Base-by-base conservation (phyloP, 2,329 filamentous ascomycete genomes). In the Colletotrichum agaves region DNA sequence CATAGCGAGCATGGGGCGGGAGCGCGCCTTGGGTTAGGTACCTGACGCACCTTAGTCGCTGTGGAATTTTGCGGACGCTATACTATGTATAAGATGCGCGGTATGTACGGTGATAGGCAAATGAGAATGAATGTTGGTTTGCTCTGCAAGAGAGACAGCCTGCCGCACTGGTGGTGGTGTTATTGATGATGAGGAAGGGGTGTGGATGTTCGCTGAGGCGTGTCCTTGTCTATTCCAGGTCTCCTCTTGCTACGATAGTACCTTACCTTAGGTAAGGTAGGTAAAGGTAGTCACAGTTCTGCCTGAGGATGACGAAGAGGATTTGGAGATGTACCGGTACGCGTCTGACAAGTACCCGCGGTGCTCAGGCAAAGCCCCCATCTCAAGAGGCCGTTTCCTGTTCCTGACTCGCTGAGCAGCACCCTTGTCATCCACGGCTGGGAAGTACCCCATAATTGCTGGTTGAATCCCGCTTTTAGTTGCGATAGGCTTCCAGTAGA, bases 341-440 rank as follows among this genome's bases (percentile, higher is more conserved):
- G 35, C 50, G 11, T 46, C 53, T 33, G 19, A 46, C 33, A 55
- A 17, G 67, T 67, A 62, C 27, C 39, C 46, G 35, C 23, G 12
- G 41, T 33, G 33, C n/a, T 37, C 11, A 37, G 13, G 35, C 11
- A 15, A 37, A 37, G 35, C 50, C 57, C 46, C 67, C 67, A 67
- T 67, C 63, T 56, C 63, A 63, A 62, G 67, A 63, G 47, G 63
- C 67, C 63, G 67, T 61, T 62, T 57, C 63, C 63, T 67, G 59
- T 58, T 63, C 67, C 63, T 67, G 67, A 69, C 67, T 69, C 67
- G 63, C 59, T 59, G 55, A 65, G 23, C 50, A 65, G 23, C 50
- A 65, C 46, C 61, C 63, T 49, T 56, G 57, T 41, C 49, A 61
- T 35, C 57, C 63, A 53, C 56, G 41, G 39, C 57, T 53, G 33